phyloP scores from a whole-genome alignment of 441 rosid genomes.

The Kokia cookei region DNA sequence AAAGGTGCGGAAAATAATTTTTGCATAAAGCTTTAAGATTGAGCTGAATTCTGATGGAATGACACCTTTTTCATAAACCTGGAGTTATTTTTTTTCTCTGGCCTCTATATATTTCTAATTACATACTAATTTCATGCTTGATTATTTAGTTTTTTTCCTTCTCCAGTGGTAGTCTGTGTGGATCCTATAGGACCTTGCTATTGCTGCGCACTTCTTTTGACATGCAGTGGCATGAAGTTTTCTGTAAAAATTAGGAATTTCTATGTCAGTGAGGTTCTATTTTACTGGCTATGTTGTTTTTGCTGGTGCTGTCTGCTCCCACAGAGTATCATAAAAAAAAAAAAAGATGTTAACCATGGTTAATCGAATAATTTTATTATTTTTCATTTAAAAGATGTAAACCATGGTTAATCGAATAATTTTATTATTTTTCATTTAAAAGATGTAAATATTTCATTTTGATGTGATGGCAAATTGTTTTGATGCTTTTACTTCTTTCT shows the following conservation, averaged over 20 bases:
- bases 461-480: not conserved
- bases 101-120: not conserved
- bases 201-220: not conserved
- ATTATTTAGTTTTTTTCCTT: not conserved
- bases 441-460: not conserved
- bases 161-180: not conserved
- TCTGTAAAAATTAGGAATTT: not conserved
- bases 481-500: not conserved
- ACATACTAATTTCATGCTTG: not conserved
- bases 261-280: not conserved
- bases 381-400: not conserved
- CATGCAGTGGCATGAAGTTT: not conserved
- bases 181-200: not conserved
- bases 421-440: not conserved
- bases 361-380: not conserved
- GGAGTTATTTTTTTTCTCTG: not conserved
- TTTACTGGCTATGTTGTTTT: not conserved
- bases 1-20: too few relatives aligned
- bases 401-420: not conserved
- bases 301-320: not conserved
- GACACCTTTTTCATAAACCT: not conserved
- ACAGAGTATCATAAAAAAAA: not conserved
- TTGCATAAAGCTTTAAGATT: not conserved
- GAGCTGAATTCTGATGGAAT: not conserved
- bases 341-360: not conserved